Conservation (phyloP, 2,329 filamentous ascomycete species). For the Epichloe uncinata region DNA sequence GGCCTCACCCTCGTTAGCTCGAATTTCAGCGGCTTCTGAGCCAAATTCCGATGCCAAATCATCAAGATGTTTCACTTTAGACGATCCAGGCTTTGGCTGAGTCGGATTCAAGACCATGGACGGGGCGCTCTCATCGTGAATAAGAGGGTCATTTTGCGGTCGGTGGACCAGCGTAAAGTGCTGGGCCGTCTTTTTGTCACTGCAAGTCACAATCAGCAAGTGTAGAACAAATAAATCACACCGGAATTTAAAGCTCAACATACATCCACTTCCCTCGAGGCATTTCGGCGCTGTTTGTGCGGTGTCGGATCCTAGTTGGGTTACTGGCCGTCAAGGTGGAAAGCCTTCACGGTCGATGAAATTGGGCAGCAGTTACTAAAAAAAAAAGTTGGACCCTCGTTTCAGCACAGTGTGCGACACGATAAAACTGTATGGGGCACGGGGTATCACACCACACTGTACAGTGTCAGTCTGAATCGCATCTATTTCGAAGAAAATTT, state of each 20-base stretch:
- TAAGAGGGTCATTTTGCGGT: slow-evolving; percentile 92
- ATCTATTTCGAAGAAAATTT: slow-evolving; percentile 25
- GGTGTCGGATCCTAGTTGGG: background rate
- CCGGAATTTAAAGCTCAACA: slow-evolving; percentile 7
- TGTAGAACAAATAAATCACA: background rate
- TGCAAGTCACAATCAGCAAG: slow-evolving; percentile 12
- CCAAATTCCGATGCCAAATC: slow-evolving; percentile 71
- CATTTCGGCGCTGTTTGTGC: slow-evolving; percentile 39
- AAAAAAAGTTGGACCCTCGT: slow-evolving; percentile 15
- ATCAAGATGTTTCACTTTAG: slow-evolving; percentile 50
- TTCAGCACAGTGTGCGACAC: slow-evolving; percentile 7
- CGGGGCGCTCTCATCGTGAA: slow-evolving; percentile 80
- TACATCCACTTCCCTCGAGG: slow-evolving; percentile 59
- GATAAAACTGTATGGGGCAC: slow-evolving; percentile 18
- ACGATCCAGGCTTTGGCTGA: slow-evolving; percentile 24
- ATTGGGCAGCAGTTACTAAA: slow-evolving; percentile 11
- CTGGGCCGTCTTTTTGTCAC: slow-evolving; percentile 79
- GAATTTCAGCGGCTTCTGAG: slow-evolving; percentile 48
- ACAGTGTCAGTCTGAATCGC: slow-evolving; percentile 17
- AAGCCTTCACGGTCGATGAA: slow-evolving; percentile 5
- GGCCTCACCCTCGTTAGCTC: slow-evolving; percentile 89
- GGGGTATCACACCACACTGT: accelerated
- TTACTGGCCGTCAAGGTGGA: slow-evolving; percentile 3
- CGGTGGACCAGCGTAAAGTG: slow-evolving; percentile 93
- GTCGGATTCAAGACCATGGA: slow-evolving; percentile 79